Evolutionary conservation across 1,284 basidiomycete species (phyloP), one percentile per base, ranked within the genome.

Genomic region (Veloporphyrellus conicus): DNA sequence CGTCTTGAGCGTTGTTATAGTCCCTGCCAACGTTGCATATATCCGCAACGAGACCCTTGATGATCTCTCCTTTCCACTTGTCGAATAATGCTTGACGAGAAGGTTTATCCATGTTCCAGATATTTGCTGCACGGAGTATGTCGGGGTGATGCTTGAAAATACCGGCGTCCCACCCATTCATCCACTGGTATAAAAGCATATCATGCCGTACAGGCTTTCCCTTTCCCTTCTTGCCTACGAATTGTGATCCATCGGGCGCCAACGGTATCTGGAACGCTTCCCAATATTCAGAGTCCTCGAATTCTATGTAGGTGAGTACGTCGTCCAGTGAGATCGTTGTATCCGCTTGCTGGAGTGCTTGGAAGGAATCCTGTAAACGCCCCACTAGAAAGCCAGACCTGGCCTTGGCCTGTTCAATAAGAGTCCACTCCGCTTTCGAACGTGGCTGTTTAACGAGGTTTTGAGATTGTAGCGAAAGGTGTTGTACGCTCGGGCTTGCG

Each of bases 151-250:
- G 3, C 31, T 54, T 58, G 51, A 77, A 73, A 0, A 69, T 50
- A 0, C 77, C 80, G 3, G 77, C 71, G 51, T 73, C 59, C 52
- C 52, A 32, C 3, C 76, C 76, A 0, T 54, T 55, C 1, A 39
- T 43, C 82, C 82, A 84, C 9, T 64, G 68, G n/a, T 60, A 35
- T 6, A 82, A 37, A 4, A 84, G 69, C 57, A 78, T 79, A 5
- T 60, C 53, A 0, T 53, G 28, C 1, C 58, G 47, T 7, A 80
- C 47, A 8, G 3, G 59, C 54, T 38, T 68, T 57, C 7, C 75
- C 72, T 10, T 62, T 59, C 35, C 67, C 1, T 3, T 16, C 16
- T 7, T 9, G 18, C 71, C 77, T 4, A 81, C 67, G 5, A 52
- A 40, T 2, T 45, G 60, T 68, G 76, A 76, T 1, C 73, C 79